Evolutionary conservation across 495 filamentous ascomycete genomes (phyloP), one percentile per base, ranked within the genome.

Genomic region (Aspergillus asperescens): DNA sequence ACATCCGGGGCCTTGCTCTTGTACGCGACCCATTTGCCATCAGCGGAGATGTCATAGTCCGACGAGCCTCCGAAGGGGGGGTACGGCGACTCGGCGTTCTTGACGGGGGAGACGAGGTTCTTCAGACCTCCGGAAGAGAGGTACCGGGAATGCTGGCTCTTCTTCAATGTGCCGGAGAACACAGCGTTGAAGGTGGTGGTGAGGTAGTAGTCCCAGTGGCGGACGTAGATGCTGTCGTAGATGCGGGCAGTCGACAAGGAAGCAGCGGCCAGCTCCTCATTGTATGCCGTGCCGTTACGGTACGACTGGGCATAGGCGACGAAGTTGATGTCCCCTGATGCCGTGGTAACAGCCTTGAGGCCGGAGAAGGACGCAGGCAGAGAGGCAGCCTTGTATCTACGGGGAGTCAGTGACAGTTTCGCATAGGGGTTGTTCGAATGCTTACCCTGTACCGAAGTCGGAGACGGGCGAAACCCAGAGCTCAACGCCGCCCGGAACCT

Each of bases 191-290:
- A 69, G 20, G 66, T 47, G 3, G 73, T 67, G 1, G 80, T 79
- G 15, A 84, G 71, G 62, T 83, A 90, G 18, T 65, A 65, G 56
- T 91, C 86, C 88, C 88, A 92, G 61, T 92, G 87, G 16, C 88
- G 79, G 29, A 85, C 81, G 61, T 88, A 90, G 38, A 88, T 76
- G 50, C 75, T 77, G 43, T 80, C 78, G 59, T 90, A 91, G 28
- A 88, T 75, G 46, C 78, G 79, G 5, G 78, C 88, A 10, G 77
- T 76, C 10, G 83, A 82, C 4, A 69, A 60, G 6, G 79, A 75
- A 38, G 78, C 81, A 48, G 72, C 63, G 16, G 77, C 83, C 0
- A 75, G 69, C 47, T 82, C 71, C 9, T 74, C 66, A 53, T 88
- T 85, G 64, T 82, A 80, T 2, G 85, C 68, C 1, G 77, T 70